Evolutionary conservation across 768 basidiomycete species (phyloP), one percentile per base, ranked within the genome.

Genomic region (Lactarius deliciosus): DNA sequence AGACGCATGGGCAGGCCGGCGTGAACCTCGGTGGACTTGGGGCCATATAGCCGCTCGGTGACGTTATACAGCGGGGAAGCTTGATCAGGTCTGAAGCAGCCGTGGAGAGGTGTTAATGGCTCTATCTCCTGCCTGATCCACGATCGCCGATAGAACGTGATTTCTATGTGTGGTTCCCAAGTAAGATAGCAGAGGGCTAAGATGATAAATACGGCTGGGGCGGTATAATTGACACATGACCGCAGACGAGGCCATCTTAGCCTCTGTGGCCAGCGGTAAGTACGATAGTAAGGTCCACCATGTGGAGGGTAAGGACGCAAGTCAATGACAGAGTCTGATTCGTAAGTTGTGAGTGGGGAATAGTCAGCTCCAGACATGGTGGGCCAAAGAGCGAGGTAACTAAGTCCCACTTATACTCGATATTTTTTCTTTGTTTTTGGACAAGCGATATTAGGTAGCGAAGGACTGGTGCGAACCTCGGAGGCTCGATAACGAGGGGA

Each of bases 151-250:
- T 93, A 95, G 72, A 94, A 85, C 32, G 89, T 80, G 54, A 96
- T 77, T 77, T 97, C 95, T 72, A 97, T 78, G 77, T 97, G 94
- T 3, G 92, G 85, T 76, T 96, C 90, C 76, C 89, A 91, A 13
- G 53, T 64, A 41, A 64, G 41, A 45, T 64, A 47, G 54, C 74
- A 67, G 62, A 47, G 74, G 65, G 32, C 68, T 64, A 63, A 57
- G 1, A 40, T 18, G 41, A 67, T 20, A 56, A 73, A 69, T 47
- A 57, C 36, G 69, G 64, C 1, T 74, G 74, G 11, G 65, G 30
- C 1, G 11, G 72, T 74, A 38, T 56, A 69, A 2, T 61, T 66
- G 59, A 60, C 16, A 43, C 57, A 67, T 8, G 41, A 30, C 28
- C 66, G 58, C 10, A 62, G 66, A 6, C 62, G 66, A 16, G 41